Evolutionary conservation across 805 yeast species (phyloP), one percentile per base, ranked within the genome.

Genomic region (Saccharomycopsis oosterbeekiorum): DNA sequence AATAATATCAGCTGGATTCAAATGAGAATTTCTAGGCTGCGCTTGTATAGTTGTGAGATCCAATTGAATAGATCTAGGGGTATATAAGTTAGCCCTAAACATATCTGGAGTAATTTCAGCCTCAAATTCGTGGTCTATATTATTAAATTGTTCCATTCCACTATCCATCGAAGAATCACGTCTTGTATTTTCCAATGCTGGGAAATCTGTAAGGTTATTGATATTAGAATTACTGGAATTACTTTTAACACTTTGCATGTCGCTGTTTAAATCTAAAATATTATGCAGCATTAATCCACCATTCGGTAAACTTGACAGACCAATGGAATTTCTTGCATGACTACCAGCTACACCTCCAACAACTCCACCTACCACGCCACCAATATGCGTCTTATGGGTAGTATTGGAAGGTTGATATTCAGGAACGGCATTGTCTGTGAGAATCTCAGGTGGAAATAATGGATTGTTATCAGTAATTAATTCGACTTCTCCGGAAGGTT

Each of bases 341-440:
- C 34, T 24, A 2, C 53, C 53, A 24, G 53, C 19, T 21, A 47
- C 53, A 54, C 58, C 36, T 61, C 41, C 41, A 4, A 37, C 41
- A 37, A 37, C 41, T 37, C 41, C 60, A 42, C 58, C 61, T 36
- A 60, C 26, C 34, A 61, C 58, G 59, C 66, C 58, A 65, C 61
- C 29, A 70, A 70, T 29, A 66, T 65, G 56, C 58, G 62, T 11
- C 69, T 69, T 58, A 21, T 59, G 61, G 21, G 21, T 37, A 37
- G 50, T 56, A 50, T 29, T 26, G 14, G 53, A 43, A 53, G 19
- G 26, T 5, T 40, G 29, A 15, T 14, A 4, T 39, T 17, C 41
- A 6, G 56, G 24, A 58, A 36, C 19, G 15, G 56, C 29, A 19
- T 57, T 40, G 17, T 56, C 40, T 1, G 39, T 55, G 19, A 63